Base-by-base conservation (phyloP, 257 asterid genomes). In the Przewalskia tangutica region DNA sequence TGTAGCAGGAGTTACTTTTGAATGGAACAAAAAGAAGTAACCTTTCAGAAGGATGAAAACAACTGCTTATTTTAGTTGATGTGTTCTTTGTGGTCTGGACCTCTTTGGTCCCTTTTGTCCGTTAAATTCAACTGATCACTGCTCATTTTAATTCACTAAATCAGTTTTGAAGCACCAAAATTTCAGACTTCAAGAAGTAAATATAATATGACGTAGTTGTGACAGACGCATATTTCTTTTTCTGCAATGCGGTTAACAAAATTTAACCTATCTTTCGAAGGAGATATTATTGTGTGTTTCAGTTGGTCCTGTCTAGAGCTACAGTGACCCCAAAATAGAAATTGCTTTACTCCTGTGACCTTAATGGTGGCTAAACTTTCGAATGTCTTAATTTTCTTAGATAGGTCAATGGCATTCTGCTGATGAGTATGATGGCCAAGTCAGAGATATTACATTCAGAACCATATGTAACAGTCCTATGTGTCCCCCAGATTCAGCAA, bases 401-500 rank as follows among this genome's bases (percentile, higher is more conserved):
- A 89, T 93, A 87, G 94, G 94, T 85, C 94, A 84, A 84, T 95
- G 97, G 98, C 90, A 86, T 85, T 90, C 92, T 59, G 92, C 95
- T 48, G 95, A 91, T 76, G 94, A 92, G 84, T 91, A 93, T 88
- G 89, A 89, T 34, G 99, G 99, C 66, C 91, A 85, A 87, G 93
- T 95, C 77, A 90, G 99, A 89, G 98, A 93, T 84, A 91, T 93
- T 83, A 89, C 89, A 65, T 89, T 88, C 82, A 90, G 93, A 86
- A 85, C 92, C 67, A 83, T 93, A 88, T 95, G 98, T 77, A 86
- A 92, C 80, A 92, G 93, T 83, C 97, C 99, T 13, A 90, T 95
- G 95, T 95, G 99, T 83, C 98, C 98, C 83, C 97, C 98, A 46
- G 97, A 95, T 89, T 93, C 97, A 71, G 94, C 97, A 78, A 90